These are phyloP conservation scores for Ceratobasidium papillatum DNA, from an alignment of 1,284 basidiomycete species.

Conservation along the genomic window DNA sequence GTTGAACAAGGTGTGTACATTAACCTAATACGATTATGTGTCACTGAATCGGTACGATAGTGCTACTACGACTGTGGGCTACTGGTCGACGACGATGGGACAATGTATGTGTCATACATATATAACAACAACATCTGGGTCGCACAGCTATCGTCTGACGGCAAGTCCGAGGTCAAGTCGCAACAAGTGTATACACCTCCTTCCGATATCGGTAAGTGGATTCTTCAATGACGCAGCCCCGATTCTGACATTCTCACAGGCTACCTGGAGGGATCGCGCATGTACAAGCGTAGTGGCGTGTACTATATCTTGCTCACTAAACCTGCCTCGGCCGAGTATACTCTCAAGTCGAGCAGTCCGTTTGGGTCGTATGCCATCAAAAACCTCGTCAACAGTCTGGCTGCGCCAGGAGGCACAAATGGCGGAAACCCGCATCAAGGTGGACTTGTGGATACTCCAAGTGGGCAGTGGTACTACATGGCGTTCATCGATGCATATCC, in stretches of 20 bases:
- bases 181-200: slow-evolving; percentile 28
- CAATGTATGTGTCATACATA: slow-evolving; percentile 38
- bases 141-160: slow-evolving; percentile 23
- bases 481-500: slow-evolving; percentile 41
- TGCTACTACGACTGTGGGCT: slow-evolving; percentile 42
- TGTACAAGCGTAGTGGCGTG: slow-evolving; percentile 35
- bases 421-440: slow-evolving; percentile 39
- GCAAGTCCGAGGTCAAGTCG: slow-evolving; percentile 31
- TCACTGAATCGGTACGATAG: background rate
- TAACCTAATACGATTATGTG: slow-evolving; percentile 37
- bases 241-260: slow-evolving; percentile 1
- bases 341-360: slow-evolving; percentile 37
- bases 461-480: too few species aligned
- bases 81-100: slow-evolving; percentile 40
- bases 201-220: slow-evolving; percentile 19
- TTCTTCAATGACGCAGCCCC: background rate
- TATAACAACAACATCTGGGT: slow-evolving; percentile 6
- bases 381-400: background rate
- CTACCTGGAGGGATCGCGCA: slow-evolving; percentile 38
- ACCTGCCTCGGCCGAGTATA: slow-evolving; percentile 25
- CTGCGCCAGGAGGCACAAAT: slow-evolving; percentile 12
- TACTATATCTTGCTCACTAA: slow-evolving; percentile 39
- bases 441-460: slow-evolving; percentile 37
- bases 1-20: slow-evolving; percentile 45
- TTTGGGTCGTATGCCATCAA: slow-evolving; percentile 17